Conservation (phyloP, 495 filamentous ascomycete species). For the Podospora didyma region DNA sequence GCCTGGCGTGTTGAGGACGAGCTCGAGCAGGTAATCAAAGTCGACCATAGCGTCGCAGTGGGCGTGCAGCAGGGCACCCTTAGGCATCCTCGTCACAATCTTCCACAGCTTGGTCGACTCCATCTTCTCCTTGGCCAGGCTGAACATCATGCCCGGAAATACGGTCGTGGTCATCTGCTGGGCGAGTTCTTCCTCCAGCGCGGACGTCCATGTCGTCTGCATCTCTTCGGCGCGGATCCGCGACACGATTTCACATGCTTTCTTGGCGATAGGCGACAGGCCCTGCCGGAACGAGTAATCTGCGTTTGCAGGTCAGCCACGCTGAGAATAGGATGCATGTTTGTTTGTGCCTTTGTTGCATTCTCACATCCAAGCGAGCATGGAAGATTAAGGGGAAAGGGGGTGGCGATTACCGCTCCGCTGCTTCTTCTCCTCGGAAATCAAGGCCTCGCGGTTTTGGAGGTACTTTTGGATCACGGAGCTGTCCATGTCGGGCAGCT, state of each 20-base stretch:
- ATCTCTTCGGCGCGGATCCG: slow-evolving; percentile 75
- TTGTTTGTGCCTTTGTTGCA: background rate
- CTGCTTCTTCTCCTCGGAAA: slow-evolving; percentile 73
- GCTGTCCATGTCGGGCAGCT: slow-evolving; percentile 54
- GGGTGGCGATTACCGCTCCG: slow-evolving; percentile 60
- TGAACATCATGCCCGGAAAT: slow-evolving; percentile 86
- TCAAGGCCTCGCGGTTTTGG: slow-evolving; percentile 68
- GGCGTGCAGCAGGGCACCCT: slow-evolving; percentile 83
- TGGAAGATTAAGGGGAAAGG: background rate
- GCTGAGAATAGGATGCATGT: background rate
- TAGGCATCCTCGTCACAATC: slow-evolving; percentile 82
- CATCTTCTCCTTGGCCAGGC: slow-evolving; percentile 71
- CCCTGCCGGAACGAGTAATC: slow-evolving; percentile 53
- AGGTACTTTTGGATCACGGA: slow-evolving; percentile 78
- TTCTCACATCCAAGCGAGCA: background rate
- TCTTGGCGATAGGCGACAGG: slow-evolving; percentile 44
- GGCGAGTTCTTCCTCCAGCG: slow-evolving; percentile 61
- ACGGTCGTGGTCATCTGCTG: slow-evolving; percentile 39
- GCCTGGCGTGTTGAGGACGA: slow-evolving; percentile 67
- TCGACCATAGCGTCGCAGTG: slow-evolving; percentile 90
- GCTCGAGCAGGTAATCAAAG: slow-evolving; percentile 67
- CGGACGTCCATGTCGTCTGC: slow-evolving; percentile 64
- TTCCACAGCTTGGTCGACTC: slow-evolving; percentile 79
- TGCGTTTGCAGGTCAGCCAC: slow-evolving; percentile 2
- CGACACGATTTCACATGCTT: slow-evolving; percentile 72